Evolutionary conservation across 2,329 filamentous ascomycete genomes (phyloP).

Genomic region (Colletotrichum sp.): DNA sequence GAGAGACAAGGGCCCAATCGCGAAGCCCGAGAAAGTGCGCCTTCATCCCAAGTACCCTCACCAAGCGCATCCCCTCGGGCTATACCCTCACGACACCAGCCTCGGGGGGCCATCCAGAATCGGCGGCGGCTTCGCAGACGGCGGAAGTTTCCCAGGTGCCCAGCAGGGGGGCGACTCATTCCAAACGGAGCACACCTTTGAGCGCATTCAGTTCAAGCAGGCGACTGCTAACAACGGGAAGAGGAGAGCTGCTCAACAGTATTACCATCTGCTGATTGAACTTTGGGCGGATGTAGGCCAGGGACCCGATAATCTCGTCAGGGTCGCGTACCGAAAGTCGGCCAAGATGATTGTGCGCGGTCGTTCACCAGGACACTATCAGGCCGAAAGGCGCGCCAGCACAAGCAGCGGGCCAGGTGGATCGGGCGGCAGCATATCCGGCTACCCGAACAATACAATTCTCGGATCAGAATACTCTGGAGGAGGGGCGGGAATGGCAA

Average conservation of each 20-base stretch:
- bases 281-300: conserved; percentile 73
- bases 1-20: conserved; percentile 83
- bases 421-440: conserved; percentile 65
- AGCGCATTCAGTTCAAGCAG: conserved; percentile 93
- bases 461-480: conserved; percentile 43
- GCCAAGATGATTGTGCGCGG: conserved; percentile 88
- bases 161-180: conserved; percentile 37
- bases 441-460: conserved; percentile 44
- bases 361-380: conserved; percentile 81
- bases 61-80: conserved; percentile 45
- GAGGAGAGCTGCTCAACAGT: conserved; percentile 86
- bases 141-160: conserved; percentile 32
- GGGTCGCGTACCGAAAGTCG: conserved; percentile 75
- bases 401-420: conserved; percentile 72
- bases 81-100: conserved; percentile 46
- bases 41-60: conserved; percentile 71
- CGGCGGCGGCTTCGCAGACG: conserved; percentile 36
- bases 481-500: conserved; percentile 42
- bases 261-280: conserved; percentile 89
- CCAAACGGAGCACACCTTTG: conserved; percentile 70
- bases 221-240: conserved; percentile 95
- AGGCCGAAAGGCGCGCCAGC: conserved; percentile 71
- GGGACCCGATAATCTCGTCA: conserved; percentile 63
- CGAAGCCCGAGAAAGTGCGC: conserved; percentile 72
- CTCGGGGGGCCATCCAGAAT: conserved; percentile 35